phyloP scores from a whole-genome alignment of 2,329 filamentous ascomycete species.

The Monilinia polystroma region DNA sequence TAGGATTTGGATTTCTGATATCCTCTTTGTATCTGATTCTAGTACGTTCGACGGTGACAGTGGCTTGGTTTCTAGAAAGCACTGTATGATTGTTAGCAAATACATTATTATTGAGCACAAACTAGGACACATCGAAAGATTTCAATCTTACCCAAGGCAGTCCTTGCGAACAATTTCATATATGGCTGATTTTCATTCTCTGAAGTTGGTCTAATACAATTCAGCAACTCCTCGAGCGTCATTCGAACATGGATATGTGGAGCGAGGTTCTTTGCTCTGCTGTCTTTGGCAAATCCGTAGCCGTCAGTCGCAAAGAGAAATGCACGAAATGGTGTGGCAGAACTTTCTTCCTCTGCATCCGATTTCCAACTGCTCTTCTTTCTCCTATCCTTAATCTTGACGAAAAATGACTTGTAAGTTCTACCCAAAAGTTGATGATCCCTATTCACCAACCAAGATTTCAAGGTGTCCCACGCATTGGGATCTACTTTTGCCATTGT shows the following conservation, averaged over 20 bases:
- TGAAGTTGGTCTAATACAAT: constrained; percentile 52
- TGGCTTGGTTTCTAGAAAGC: constrained; percentile 44
- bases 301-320: constrained; percentile 58
- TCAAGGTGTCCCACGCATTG: constrained; percentile 40
- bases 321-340: constrained; percentile 45
- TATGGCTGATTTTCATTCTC: constrained; percentile 49
- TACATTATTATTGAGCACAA: not conserved
- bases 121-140: not conserved
- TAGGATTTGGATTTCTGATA: constrained; percentile 22
- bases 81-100: constrained; percentile 42
- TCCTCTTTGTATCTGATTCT: constrained; percentile 47
- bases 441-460: constrained; percentile 44
- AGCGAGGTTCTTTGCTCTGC: not conserved
- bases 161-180: constrained; percentile 59
- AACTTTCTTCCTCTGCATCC: constrained; percentile 40
- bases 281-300: constrained; percentile 1
- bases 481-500: constrained; percentile 40
- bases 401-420: constrained; percentile 37
- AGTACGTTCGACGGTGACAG: constrained; percentile 45
- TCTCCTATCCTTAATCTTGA: constrained; percentile 31
- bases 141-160: constrained; percentile 51
- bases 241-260: constrained; percentile 34
- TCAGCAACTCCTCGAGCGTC: constrained; percentile 46
- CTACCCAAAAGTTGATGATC: constrained; percentile 36
- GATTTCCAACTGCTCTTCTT: constrained; percentile 43